Conservation (phyloP, 2,329 filamentous ascomycete genomes). For the Fonsecaea pugnacius region DNA sequence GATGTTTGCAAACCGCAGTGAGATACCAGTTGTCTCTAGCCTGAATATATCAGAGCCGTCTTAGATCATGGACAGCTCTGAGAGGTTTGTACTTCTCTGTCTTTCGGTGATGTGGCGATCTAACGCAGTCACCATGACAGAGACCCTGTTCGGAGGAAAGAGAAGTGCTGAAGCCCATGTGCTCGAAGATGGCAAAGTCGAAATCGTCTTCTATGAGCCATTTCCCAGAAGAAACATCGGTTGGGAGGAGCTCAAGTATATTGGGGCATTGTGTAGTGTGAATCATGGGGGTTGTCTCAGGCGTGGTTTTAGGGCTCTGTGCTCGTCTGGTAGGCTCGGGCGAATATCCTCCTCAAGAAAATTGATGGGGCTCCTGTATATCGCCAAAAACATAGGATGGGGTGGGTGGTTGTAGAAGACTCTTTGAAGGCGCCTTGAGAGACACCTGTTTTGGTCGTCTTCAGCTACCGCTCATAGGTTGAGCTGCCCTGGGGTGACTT, state of each 20-base stretch:
- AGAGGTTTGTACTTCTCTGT: background rate
- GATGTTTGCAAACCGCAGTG: conserved; percentile 25
- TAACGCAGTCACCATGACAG: background rate
- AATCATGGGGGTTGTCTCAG: background rate
- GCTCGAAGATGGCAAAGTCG: conserved; percentile 22
- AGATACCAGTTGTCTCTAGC: conserved; percentile 24
- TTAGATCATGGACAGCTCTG: conserved; percentile 18
- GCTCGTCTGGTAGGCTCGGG: background rate
- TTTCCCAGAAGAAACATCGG: conserved; percentile 10
- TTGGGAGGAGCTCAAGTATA: too few relatives aligned
- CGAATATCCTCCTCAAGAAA: background rate
- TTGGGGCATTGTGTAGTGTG: background rate
- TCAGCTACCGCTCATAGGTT: background rate
- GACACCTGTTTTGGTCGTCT: background rate
- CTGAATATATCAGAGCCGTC: conserved; percentile 21
- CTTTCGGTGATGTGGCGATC: background rate
- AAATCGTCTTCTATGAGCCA: conserved; percentile 28
- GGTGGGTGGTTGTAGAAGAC: background rate
- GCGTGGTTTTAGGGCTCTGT: background rate
- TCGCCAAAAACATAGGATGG: background rate
- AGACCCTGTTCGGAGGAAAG: background rate
- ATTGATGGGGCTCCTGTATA: background rate
- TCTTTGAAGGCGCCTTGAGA: background rate
- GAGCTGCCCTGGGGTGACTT: background rate
- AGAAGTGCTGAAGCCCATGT: background rate